Base-by-base conservation (phyloP, 306 rosid species). In the Lagenaria siceraria region DNA sequence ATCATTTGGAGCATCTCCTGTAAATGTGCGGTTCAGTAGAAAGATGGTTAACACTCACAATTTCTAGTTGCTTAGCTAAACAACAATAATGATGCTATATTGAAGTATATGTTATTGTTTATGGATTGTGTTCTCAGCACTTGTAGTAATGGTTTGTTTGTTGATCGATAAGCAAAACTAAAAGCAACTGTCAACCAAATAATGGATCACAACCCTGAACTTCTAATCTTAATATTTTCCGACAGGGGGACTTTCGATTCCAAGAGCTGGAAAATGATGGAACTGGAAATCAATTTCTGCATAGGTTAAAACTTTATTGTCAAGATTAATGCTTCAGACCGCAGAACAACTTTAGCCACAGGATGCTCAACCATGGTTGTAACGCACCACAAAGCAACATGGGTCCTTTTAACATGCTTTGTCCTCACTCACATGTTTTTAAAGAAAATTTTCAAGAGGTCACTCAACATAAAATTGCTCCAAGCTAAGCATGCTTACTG, bases 301-400 rank as follows among this genome's bases (percentile, higher is more conserved):
- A 22, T 69, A 46, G 22, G 21, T 43, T 43, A 43, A 21, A 70
- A 46, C 8, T 43, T 42, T 42, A 43, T 22, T 13, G 56, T 7
- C 52, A 24, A 42, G 72, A 10, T 35, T 42, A 42, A 46, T 43
- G 38, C 36, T 43, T 70, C 21, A 70, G 56, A 70, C 58, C 24
- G 54, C 54, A 40, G 75, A 46, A 36, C 27, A 66, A 12, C 21
- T 70, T 40, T 19, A 36, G 68, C 36, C 0, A 15, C 19, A 54
- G 91, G 90, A 40, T 90, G 97, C 76, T 58, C 95, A 27, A 79
- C 78, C 4, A 80, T 88, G 80, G 35, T 73, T 5, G 6, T 46
- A 46, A 46, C 18, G 17, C 49, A 14, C 4, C 49, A 43, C 3
- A 43, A 43, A 2, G 10, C 48, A 42, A 42, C 48, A 2, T 14